These are phyloP conservation scores for Cordyceps pruinosa DNA, from an alignment of 2,329 filamentous ascomycete genomes.

Conservation along the genomic window DNA sequence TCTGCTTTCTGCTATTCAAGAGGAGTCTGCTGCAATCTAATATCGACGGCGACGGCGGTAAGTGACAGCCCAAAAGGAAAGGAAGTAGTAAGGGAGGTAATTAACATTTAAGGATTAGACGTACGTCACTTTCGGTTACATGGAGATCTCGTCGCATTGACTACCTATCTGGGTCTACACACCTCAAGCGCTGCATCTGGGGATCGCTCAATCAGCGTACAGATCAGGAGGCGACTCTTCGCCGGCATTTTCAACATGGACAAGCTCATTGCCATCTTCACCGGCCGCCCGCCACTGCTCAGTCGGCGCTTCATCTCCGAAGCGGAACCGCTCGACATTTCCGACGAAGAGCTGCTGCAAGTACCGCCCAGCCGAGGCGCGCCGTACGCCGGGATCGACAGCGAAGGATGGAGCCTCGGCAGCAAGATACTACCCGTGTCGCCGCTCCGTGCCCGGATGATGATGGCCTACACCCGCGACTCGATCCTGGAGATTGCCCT, in stretches of 20 bases:
- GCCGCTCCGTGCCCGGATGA: constrained; percentile 19
- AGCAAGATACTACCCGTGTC: constrained; percentile 26
- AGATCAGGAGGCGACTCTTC: constrained; percentile 22
- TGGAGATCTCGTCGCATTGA: constrained; percentile 12
- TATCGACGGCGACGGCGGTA: constrained; percentile 29
- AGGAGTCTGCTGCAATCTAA: constrained; percentile 27
- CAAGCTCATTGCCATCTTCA: constrained; percentile 34
- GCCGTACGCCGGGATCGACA: constrained; percentile 20
- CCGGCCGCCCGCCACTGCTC: constrained; percentile 34
- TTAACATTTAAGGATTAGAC: not conserved
- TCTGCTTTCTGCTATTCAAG: constrained; percentile 26
- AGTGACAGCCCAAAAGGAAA: constrained; percentile 11
- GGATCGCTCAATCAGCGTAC: constrained; percentile 10
- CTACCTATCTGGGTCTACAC: constrained; percentile 14
- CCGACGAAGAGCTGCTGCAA: constrained; percentile 29
- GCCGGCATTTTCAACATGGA: constrained; percentile 27
- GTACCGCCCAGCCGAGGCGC: constrained; percentile 19
- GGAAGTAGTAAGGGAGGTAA: not conserved
- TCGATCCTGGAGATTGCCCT: constrained; percentile 25
- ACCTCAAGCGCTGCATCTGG: not conserved
- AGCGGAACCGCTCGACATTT: constrained; percentile 33
- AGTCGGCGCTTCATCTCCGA: constrained; percentile 30
- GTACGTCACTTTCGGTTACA: constrained; percentile 12
- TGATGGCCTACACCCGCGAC: constrained; percentile 21
- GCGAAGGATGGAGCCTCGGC: constrained; percentile 32